Evolutionary conservation across 257 asterid genomes (phyloP).

Genomic region (Penstemon davidsonii): DNA sequence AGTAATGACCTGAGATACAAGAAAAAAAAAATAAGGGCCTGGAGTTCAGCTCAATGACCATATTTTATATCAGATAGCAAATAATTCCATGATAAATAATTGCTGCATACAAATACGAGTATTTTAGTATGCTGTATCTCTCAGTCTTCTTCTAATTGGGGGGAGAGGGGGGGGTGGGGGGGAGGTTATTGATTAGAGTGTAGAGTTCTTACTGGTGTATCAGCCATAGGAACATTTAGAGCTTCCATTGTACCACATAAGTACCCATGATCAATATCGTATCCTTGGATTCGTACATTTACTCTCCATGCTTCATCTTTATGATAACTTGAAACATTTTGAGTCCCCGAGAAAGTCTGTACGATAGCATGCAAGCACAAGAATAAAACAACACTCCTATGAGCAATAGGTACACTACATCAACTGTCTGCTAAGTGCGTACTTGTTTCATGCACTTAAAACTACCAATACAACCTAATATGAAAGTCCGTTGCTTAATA

Average conservation of each 20-base stretch:
- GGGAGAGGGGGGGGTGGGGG: background rate
- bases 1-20: conserved; percentile 75
- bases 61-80: background rate
- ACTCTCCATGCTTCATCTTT: conserved; percentile 99
- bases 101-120: background rate
- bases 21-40: background rate
- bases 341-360: conserved; percentile 96
- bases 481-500: background rate
- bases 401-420: background rate
- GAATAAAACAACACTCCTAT: background rate
- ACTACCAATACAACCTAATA: conserved; percentile 1
- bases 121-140: background rate
- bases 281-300: conserved; percentile 85
- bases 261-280: conserved; percentile 91
- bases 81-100: background rate
- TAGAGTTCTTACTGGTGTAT: conserved; percentile 70
- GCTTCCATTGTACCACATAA: conserved; percentile 99
- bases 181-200: background rate
- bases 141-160: background rate
- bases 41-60: background rate
- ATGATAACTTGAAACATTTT: conserved; percentile 83
- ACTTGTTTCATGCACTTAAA: background rate
- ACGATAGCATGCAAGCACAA: conserved; percentile 15
- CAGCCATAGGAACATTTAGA: conserved; percentile 98
- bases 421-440: background rate